These are phyloP conservation scores for Heliamphora pulchella DNA, from an alignment of 179 eudicot genomes.

Conservation along the genomic window DNA sequence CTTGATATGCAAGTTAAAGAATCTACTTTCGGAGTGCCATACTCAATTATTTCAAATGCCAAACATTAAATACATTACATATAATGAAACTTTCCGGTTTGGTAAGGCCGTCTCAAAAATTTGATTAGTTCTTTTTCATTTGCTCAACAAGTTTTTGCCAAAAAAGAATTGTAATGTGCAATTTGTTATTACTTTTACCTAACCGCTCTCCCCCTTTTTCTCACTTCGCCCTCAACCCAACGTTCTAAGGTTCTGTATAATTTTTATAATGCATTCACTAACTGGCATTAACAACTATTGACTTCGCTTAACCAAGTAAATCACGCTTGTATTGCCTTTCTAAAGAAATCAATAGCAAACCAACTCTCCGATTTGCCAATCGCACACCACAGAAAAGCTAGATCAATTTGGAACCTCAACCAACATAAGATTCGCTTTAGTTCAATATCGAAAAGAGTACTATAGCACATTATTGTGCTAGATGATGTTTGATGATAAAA, in stretches of 20 bases:
- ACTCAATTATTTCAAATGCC: not conserved
- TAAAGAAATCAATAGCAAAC: not conserved
- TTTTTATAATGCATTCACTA: no score
- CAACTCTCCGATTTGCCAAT: not conserved
- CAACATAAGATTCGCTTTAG: not conserved
- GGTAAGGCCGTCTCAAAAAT: no score
- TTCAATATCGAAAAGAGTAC: not conserved
- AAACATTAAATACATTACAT: not conserved
- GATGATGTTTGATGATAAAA: constrained; percentile 6
- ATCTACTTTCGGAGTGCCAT: not conserved
- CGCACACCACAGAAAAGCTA: not conserved
- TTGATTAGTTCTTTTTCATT: no score
- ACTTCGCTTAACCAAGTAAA: not conserved
- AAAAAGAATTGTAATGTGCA: no score
- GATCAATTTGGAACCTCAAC: not conserved
- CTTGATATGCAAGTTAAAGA: not conserved
- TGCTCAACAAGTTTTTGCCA: no score
- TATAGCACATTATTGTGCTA: not conserved
- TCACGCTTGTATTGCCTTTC: not conserved
- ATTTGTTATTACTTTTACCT: no score
- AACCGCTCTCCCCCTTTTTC: no score
- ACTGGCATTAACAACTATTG: not conserved
- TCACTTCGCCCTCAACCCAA: no score
- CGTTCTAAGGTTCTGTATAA: no score
- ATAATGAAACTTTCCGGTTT: no score